Evolutionary conservation across 176 grass and related monocot species (phyloP), one percentile per base, ranked within the genome.

Genomic region (Carex parvula): DNA sequence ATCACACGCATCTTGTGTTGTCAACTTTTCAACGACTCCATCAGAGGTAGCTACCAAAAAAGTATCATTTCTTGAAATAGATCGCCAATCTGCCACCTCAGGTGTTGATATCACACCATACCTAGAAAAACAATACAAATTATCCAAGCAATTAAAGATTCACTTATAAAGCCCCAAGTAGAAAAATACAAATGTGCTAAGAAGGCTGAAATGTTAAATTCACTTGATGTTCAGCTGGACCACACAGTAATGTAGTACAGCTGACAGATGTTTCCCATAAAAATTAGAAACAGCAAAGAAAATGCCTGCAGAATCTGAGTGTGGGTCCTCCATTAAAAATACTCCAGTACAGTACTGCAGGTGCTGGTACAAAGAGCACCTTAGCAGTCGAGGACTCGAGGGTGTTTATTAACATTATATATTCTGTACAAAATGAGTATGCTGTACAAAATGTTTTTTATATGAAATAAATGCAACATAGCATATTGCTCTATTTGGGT

Each of bases 41-140:
- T 98, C 95, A 84, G 95, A 98, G 22, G 91, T 85, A 2, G 84
- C 91, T 76, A 98, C 88, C 81, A 98, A 81, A 86, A 92, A 94
- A 79, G 72, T 94, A 78, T 98, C 95, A 88, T 94, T 98, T 67
- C 83, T 69, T 69, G 88, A 93, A 64, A 98, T 85, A 86, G 82
- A 46, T 64, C 87, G 77, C 95, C 95, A 98, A 82, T 79, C 92
- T 88, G 89, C 91, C 20, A 98, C 52, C 79, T 98, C 92, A 73
- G 95, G 95, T 86, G 90, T 94, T 18, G 95, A 90, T 84, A 98
- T 92, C 35, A 98, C 92, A 84, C 95, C 95, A 83, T 88, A 94
- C 56, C 95, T 98, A 84, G 46, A 87, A 90, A 46, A 82, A 62
- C 32, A 81, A 66, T 32, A 82, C n/a, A n/a, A 82, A 82, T 66